These are phyloP conservation scores for Trifolium repens DNA, from an alignment of 306 rosid genomes.

Conservation along the genomic window DNA sequence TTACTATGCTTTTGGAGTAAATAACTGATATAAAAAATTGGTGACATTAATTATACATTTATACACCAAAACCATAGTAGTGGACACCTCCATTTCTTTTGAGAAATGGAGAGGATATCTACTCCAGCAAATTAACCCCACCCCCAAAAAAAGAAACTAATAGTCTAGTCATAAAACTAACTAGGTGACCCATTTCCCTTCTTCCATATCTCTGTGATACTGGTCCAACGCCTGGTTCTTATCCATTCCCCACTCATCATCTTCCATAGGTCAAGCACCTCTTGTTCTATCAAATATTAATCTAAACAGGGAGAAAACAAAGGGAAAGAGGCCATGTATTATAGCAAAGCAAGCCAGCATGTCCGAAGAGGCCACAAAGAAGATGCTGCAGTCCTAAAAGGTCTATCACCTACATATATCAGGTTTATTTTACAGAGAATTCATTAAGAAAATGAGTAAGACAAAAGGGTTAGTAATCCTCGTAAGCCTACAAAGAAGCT, in stretches of 20 bases:
- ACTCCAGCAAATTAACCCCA: too few species aligned
- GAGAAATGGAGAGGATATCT: neutral
- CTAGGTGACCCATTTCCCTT: too few species aligned
- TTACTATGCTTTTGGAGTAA: too few species aligned
- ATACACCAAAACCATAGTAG: neutral
- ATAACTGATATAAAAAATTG: too few species aligned
- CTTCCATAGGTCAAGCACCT: neutral
- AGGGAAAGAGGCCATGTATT: neutral
- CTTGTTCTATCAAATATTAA: neutral
- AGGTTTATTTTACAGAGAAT: neutral
- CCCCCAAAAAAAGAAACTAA: too few species aligned
- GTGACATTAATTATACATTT: neutral
- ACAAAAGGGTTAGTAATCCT: neutral
- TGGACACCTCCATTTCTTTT: neutral
- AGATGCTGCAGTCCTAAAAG: neutral
- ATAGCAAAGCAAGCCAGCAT: conserved; percentile 1
- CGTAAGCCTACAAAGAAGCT: neutral
- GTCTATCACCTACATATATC: neutral
- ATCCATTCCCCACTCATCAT: neutral
- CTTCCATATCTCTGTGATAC: too few species aligned
- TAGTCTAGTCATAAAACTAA: too few species aligned
- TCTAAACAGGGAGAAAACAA: neutral
- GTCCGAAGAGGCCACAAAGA: neutral
- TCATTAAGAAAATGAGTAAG: neutral
- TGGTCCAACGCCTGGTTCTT: neutral